Conservation (phyloP, 1,284 basidiomycete genomes). For the Puccinia hordei region DNA sequence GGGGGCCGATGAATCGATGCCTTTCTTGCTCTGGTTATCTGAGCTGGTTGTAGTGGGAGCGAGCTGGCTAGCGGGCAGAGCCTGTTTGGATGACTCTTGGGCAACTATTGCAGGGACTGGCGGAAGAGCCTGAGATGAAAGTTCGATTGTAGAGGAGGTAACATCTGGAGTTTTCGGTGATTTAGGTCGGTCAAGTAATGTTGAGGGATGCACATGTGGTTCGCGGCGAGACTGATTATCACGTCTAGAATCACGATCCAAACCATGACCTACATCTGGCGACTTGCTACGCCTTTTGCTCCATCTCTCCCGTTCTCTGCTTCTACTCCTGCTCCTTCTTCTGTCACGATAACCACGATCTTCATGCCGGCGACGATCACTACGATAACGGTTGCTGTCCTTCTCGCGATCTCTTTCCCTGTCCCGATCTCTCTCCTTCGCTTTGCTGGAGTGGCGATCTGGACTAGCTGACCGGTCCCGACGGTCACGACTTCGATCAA, state of each 20-base stretch:
- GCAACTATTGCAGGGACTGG: background rate
- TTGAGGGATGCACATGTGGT: background rate
- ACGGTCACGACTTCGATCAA: constrained; percentile 22
- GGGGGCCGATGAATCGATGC: constrained; percentile 37
- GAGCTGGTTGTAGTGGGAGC: background rate
- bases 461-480: constrained; percentile 17
- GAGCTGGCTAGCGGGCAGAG: background rate
- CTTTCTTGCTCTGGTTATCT: background rate
- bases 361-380: constrained; percentile 41
- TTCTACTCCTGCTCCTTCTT: constrained; percentile 59
- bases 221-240: constrained; percentile 26
- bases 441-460: background rate
- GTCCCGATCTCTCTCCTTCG: constrained; percentile 16
- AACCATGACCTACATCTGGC: background rate
- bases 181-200: background rate
- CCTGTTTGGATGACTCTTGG: background rate
- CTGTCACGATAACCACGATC: constrained; percentile 41
- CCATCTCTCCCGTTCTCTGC: constrained; percentile 54
- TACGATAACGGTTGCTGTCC: constrained; percentile 52
- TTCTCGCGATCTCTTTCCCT: constrained; percentile 29
- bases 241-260: constrained; percentile 45
- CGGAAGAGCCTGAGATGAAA: background rate
- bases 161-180: background rate
- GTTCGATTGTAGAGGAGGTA: background rate
- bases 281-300: constrained; percentile 37